phyloP scores from a whole-genome alignment of 1,284 basidiomycete genomes.

The Erythrobasidium hasegawianum region DNA sequence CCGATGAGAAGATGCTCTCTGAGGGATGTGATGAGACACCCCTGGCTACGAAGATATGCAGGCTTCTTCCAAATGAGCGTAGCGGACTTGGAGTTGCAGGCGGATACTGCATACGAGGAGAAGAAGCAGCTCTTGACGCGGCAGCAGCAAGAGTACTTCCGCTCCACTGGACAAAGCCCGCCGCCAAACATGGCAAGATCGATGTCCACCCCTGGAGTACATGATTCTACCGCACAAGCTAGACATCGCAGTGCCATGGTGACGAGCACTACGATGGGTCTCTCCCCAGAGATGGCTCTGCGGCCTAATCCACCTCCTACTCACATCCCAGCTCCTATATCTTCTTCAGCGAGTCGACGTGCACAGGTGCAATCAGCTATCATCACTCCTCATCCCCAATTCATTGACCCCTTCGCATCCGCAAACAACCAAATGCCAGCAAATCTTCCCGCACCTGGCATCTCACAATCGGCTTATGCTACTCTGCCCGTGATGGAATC shows the following conservation, averaged over 20 bases:
- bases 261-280: slow-evolving; percentile 45
- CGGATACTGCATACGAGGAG: slow-evolving; percentile 52
- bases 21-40: slow-evolving; percentile 70
- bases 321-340: background rate
- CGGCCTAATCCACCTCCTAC: slow-evolving; percentile 16
- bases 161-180: slow-evolving; percentile 9
- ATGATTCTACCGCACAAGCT: slow-evolving; percentile 20
- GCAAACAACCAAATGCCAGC: background rate
- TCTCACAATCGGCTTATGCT: background rate
- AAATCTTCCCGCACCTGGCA: background rate
- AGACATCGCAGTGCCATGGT: slow-evolving; percentile 52
- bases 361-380: background rate
- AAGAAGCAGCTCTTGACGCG: slow-evolving; percentile 32
- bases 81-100: slow-evolving; percentile 70
- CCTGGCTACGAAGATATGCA: slow-evolving; percentile 70
- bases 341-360: background rate
- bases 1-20: slow-evolving; percentile 70
- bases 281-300: slow-evolving; percentile 10
- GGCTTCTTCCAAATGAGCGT: slow-evolving; percentile 66
- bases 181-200: slow-evolving; percentile 26
- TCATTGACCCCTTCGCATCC: slow-evolving; percentile 29
- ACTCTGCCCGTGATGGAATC: slow-evolving; percentile 1
- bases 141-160: slow-evolving; percentile 28
- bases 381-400: slow-evolving; percentile 7
- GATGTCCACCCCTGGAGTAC: slow-evolving; percentile 24